phyloP scores from a whole-genome alignment of 495 filamentous ascomycete species.

The Penicillium samsonianum region DNA sequence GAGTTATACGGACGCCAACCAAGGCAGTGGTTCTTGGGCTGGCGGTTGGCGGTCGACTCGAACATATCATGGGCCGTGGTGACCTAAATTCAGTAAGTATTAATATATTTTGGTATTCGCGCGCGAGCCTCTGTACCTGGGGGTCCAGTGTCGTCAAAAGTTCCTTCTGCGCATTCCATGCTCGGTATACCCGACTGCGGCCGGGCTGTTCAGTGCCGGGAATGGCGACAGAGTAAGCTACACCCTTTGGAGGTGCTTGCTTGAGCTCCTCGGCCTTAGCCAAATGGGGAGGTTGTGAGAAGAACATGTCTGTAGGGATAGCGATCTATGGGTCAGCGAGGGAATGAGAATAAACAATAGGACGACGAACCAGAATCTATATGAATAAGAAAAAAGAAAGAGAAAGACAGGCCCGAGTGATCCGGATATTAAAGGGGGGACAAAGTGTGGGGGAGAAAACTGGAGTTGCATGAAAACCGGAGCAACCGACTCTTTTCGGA shows the following conservation, averaged over 20 bases:
- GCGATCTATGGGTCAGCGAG: neutral
- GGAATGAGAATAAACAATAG: constrained; percentile 9
- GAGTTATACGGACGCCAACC: constrained; percentile 82
- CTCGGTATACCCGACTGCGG: constrained; percentile 75
- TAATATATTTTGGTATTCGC: constrained; percentile 3
- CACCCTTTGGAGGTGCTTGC: constrained; percentile 46
- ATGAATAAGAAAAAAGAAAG: neutral
- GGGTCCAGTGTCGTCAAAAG: constrained; percentile 76
- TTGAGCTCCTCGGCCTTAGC: constrained; percentile 45
- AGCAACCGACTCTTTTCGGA: constrained; percentile 23
- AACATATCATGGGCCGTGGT: constrained; percentile 80
- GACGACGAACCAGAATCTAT: constrained; percentile 1
- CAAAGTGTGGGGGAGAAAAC: constrained; percentile 19
- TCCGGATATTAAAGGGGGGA: constrained; percentile 11
- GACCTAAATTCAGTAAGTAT: constrained; percentile 41
- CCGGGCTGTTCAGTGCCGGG: constrained; percentile 73
- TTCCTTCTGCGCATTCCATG: constrained; percentile 73
- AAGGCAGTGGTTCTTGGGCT: constrained; percentile 66
- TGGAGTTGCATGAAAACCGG: constrained; percentile 23
- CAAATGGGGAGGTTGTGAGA: constrained; percentile 43
- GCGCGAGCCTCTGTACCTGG: constrained; percentile 44
- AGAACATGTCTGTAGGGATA: constrained; percentile 36
- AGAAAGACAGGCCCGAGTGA: neutral
- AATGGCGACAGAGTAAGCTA: constrained; percentile 60
- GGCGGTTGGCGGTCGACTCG: constrained; percentile 63